Base-by-base conservation (phyloP, 352 stramenopile species). In the Blastocystis sp. region DNA sequence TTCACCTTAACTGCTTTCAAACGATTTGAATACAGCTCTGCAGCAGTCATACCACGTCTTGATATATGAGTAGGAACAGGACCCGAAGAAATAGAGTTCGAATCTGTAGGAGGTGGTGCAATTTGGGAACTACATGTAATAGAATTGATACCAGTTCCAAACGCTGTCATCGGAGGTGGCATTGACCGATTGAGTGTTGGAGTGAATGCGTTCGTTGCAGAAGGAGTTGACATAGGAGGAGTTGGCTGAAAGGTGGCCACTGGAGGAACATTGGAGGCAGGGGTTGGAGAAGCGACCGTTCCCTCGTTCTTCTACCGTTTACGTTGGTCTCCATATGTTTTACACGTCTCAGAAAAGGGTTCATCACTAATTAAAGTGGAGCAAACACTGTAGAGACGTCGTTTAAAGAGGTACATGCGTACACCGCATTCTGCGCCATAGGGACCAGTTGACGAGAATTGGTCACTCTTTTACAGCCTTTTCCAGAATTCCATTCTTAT, bases 321-420 rank as follows among this genome's bases (percentile, higher is more conserved):
- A 64, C 24, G 0, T 2, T 44, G 30, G 19, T 48, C 24, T 37
- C 51, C 2, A 33, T 22, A 81, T 40, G 6, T 13, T 48, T 42
- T 81, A 81, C 70, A 27, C 44, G 70, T 33, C 70, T 24, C 22
- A 81, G 42, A 37, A 81, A 81, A 19, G 70, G 70, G 42, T 81
- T 81, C 48, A 44, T 44, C 40, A 53, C 48, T 35, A 75, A 19
- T 75, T 27, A 75, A n/a, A 4, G 42, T 9, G 24, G 30, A 48
- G n/a, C 22, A 53, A 53, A 9, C 37, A 17, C 22, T 44, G 13
- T 53, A 75, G 30, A 24, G 62, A 75, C 62, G 30, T 40, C 24
- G 30, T 24, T 40, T 44, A 48, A 27, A 75, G 22, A 40, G 9
- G 37, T 22, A 75, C 30, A 44, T 40, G 37, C 22, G 24, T 4